Conservation (phyloP, 1,139 yeast genomes). For the Pichia sp. region DNA sequence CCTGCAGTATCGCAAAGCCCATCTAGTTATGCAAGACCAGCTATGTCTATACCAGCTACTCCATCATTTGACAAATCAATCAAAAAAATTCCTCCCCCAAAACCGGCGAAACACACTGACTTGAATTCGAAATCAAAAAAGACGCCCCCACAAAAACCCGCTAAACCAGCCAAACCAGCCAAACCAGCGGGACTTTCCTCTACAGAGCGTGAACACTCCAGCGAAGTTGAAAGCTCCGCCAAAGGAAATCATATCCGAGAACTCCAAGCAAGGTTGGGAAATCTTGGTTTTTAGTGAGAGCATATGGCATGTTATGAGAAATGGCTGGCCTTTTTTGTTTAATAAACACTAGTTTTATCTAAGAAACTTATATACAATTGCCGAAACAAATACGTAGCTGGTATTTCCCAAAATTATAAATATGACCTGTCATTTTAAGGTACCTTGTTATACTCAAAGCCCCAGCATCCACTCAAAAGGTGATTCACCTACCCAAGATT, state of each 20-base stretch:
- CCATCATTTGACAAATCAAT: neutral
- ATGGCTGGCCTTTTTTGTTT: neutral
- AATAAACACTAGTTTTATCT: neutral
- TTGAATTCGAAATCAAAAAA: slow-evolving; percentile 16
- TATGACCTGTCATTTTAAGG: too few relatives aligned
- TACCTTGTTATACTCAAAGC: too few relatives aligned
- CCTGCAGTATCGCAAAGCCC: slow-evolving; percentile 21
- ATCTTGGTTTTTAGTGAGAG: slow-evolving; percentile 20
- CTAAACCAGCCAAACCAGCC: slow-evolving; percentile 32
- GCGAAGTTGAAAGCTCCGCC: slow-evolving; percentile 18
- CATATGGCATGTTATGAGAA: too few relatives aligned
- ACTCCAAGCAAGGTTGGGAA: slow-evolving; percentile 27
- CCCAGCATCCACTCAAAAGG: slow-evolving; percentile 1
- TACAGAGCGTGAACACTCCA: neutral
- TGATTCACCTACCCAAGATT: neutral
- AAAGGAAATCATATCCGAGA: slow-evolving; percentile 30
- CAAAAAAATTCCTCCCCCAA: slow-evolving; percentile 32
- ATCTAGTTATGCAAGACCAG: slow-evolving; percentile 1
- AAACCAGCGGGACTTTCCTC: slow-evolving; percentile 6
- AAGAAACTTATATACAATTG: neutral
- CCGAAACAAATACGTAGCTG: neutral
- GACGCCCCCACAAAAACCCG: slow-evolving; percentile 35
- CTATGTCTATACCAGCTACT: slow-evolving; percentile 3
- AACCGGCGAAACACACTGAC: slow-evolving; percentile 28
- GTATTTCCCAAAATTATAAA: neutral